These are phyloP conservation scores for Buxus sempervirens DNA, from an alignment of 164 flowering plant species.

Conservation along the genomic window DNA sequence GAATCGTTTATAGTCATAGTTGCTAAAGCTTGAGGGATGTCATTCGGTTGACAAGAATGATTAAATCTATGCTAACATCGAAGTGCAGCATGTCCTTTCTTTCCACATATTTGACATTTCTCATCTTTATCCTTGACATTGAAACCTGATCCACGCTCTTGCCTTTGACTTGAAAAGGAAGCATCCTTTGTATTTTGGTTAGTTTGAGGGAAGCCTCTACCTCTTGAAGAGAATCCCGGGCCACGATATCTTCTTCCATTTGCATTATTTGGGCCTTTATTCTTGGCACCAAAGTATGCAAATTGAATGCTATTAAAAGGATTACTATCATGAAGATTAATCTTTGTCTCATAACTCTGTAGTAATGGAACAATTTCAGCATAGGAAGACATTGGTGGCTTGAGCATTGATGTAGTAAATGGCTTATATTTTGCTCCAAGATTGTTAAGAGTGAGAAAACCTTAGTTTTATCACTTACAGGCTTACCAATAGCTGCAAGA, in stretches of 20 bases:
- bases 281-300: background rate
- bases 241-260: background rate
- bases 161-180: background rate
- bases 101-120: background rate
- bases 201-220: background rate
- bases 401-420: background rate
- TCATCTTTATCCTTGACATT: background rate
- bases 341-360: background rate
- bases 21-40: background rate
- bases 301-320: background rate
- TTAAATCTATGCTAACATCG: background rate
- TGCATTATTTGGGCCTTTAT: background rate
- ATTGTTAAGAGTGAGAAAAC: background rate
- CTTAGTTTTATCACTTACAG: background rate
- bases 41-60: background rate
- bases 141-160: background rate
- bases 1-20: background rate
- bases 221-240: background rate
- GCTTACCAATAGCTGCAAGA: background rate
- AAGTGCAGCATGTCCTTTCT: background rate
- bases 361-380: background rate
- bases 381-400: background rate
- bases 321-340: background rate
- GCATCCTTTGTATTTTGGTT: background rate
- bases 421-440: background rate